Conservation (phyloP, 2,329 filamentous ascomycete species). For the Pestalotiopsis sp. region DNA sequence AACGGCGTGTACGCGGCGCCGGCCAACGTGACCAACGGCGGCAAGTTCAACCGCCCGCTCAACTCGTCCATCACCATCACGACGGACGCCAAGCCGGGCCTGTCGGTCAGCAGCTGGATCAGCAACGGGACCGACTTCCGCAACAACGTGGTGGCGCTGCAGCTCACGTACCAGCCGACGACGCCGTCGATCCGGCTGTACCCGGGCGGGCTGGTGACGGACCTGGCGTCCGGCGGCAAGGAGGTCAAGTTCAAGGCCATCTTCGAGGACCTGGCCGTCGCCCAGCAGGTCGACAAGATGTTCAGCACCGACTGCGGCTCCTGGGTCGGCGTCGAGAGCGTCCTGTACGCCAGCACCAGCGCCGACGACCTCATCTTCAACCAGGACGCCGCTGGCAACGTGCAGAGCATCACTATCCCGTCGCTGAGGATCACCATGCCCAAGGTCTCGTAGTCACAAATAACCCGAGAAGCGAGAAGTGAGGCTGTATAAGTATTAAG, state of each 20-base stretch:
- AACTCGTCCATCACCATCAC: slow-evolving; percentile 33
- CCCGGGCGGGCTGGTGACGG: slow-evolving; percentile 30
- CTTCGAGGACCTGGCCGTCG: slow-evolving; percentile 31
- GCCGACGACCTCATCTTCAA: slow-evolving; percentile 31
- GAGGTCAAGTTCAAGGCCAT: slow-evolving; percentile 33
- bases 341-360: slow-evolving; percentile 28
- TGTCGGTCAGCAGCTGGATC: slow-evolving; percentile 32
- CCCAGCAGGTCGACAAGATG: slow-evolving; percentile 24
- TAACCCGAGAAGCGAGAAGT: not conserved
- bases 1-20: slow-evolving; percentile 27
- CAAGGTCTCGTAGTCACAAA: slow-evolving; percentile 17
- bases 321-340: slow-evolving; percentile 30
- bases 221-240: slow-evolving; percentile 25
- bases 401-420: slow-evolving; percentile 26
- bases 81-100: slow-evolving; percentile 30
- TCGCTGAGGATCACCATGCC: slow-evolving; percentile 27
- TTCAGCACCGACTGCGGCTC: slow-evolving; percentile 38
- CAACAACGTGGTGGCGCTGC: slow-evolving; percentile 24
- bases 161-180: slow-evolving; percentile 26
- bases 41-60: slow-evolving; percentile 13
- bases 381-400: slow-evolving; percentile 24
- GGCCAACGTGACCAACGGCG: slow-evolving; percentile 14
- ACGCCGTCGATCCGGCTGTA: slow-evolving; percentile 33
- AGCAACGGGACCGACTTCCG: slow-evolving; percentile 35
- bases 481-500: not conserved